These are phyloP conservation scores for Gleditsia sinensis DNA, from an alignment of 306 rosid species.

Conservation along the genomic window DNA sequence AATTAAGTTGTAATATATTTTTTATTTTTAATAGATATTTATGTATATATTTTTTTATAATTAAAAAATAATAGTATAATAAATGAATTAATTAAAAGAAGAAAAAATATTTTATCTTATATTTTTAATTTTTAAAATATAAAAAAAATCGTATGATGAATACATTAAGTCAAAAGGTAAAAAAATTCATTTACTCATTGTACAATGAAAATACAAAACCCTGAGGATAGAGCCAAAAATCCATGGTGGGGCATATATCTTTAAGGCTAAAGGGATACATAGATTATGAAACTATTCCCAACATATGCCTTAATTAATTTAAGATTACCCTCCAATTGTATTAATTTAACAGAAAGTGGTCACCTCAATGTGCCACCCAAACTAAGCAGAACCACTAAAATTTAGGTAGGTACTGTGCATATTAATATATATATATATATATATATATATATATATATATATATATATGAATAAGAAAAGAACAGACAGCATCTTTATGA, in stretches of 20 bases:
- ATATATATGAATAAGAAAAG: not conserved
- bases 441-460: too few relatives aligned
- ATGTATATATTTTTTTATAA: too few relatives aligned
- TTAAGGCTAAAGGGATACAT: not conserved
- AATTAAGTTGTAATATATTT: too few relatives aligned
- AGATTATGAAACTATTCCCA: not conserved
- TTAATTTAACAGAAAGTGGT: not conserved
- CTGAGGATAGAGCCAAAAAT: slow-evolving; percentile 29
- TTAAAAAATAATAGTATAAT: too few relatives aligned
- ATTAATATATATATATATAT: not conserved
- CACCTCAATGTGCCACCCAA: slow-evolving; percentile 8
- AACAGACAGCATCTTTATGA: slow-evolving; percentile 24
- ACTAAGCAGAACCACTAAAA: slow-evolving; percentile 13
- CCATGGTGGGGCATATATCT: slow-evolving; percentile 3
- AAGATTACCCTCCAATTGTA: not conserved
- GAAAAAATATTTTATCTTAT: too few relatives aligned
- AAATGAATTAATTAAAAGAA: too few relatives aligned
- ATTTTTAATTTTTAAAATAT: too few relatives aligned
- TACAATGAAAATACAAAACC: not conserved
- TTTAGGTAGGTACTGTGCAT: not conserved
- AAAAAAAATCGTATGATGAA: too few relatives aligned
- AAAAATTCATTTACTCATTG: too few relatives aligned
- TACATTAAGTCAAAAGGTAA: too few relatives aligned
- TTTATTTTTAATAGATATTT: too few relatives aligned
- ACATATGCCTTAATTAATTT: not conserved